Conservation (phyloP, 768 basidiomycete species). For the Lactarius hengduanensis region DNA sequence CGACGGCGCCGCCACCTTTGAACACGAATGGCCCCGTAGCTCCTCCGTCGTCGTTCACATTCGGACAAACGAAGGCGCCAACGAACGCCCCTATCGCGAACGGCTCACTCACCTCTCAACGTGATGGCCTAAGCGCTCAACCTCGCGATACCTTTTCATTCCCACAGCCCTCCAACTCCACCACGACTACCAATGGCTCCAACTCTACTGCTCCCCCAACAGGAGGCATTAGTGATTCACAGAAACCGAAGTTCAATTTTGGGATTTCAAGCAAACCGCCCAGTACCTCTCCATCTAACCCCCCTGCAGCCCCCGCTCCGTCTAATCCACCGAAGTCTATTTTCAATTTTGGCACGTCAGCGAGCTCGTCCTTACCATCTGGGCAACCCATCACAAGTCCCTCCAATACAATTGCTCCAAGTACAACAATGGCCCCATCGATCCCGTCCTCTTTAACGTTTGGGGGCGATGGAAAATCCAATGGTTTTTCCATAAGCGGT, state of each 20-base stretch:
- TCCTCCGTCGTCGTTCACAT: constrained; percentile 12
- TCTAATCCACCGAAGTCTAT: constrained; percentile 11
- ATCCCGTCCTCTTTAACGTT: constrained; percentile 6
- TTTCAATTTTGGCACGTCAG: constrained; percentile 13
- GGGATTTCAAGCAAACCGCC: constrained; percentile 27
- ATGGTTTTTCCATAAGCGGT: background rate
- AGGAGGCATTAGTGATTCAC: constrained; percentile 9
- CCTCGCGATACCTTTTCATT: constrained; percentile 16
- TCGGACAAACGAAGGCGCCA: constrained; percentile 13
- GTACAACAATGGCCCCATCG: background rate
- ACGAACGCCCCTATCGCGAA: constrained; percentile 27
- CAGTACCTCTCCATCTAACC: constrained; percentile 9
- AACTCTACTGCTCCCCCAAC: constrained; percentile 18
- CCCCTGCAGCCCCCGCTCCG: constrained; percentile 15
- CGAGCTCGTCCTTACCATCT: background rate
- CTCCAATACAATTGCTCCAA: constrained; percentile 19
- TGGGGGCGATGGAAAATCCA: constrained; percentile 10
- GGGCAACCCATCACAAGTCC: constrained; percentile 13
- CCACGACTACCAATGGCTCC: background rate
- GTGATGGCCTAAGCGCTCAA: background rate
- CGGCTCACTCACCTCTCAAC: constrained; percentile 6
- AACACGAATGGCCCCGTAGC: constrained; percentile 2
- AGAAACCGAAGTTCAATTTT: constrained; percentile 30
- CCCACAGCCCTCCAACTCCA: constrained; percentile 5
- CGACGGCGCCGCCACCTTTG: background rate